Base-by-base conservation (phyloP, 2,329 filamentous ascomycete genomes). In the Monosporascus sp. region DNA sequence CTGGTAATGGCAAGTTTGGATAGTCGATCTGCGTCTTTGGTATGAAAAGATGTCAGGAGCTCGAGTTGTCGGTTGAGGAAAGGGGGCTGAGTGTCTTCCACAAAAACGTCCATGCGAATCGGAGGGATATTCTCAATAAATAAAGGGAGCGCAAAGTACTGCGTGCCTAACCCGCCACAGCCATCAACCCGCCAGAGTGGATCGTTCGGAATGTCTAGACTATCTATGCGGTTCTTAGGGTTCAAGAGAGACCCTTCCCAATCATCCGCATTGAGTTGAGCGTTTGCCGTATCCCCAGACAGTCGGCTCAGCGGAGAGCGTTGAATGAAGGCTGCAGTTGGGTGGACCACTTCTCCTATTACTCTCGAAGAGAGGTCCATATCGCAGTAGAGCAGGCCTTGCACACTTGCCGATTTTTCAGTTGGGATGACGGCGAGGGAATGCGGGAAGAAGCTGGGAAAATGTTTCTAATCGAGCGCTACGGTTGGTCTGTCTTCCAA, bases 151-250 rank as follows among this genome's bases (percentile, higher is more conserved):
- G 74, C 76, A 62, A 79, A 84, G 61, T 78, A 81, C 63, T 83
- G 81, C 11, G 78, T 82, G 5, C 81, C 82, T 51, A 80, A 72
- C 18, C 75, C 77, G 22, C 78, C 77, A 59, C 76, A 80, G 48
- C 82, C 81, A 58, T 85, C 81, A 48, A 86, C 77, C 36, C 78
- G 74, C 81, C 82, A 86, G 7, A 79, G 65, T 2, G 80, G 74
- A 1, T 67, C 59, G 15, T 60, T 49, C 2, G 74, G 73, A 7
- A 70, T 65, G 3, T 72, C 74, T 17, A 85, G 74, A 57, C 79
- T 82, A 62, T 84, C 75, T 62, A 85, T 78, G 54, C 81, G 75
- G 60, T 83, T 85, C 64, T 81, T 82, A 7, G 81, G 82, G 57
- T 85, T 85, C 43, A 84, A 70, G 41, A 71, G 66, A 5, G 81